Percentiles rank a stretch among this genome's conserved stretches.
These are phyloP conservation scores for Phaeotremella skinneri DNA, from an alignment of 768 basidiomycete genomes.

Conservation along the genomic window DNA sequence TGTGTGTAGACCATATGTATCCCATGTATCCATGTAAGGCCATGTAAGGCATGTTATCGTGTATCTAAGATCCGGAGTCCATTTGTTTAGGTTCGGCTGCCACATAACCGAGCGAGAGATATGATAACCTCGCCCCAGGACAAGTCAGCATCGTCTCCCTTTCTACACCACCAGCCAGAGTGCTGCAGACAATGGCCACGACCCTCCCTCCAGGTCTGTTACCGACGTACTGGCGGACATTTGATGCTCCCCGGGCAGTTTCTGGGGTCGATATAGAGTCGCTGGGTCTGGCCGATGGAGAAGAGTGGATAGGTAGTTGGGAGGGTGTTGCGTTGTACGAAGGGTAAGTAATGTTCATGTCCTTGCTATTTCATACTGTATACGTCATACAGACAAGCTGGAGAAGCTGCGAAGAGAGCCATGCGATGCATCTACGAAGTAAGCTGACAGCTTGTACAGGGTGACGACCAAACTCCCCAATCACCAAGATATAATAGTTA, in stretches of 20 bases:
- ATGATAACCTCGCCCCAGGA: background rate
- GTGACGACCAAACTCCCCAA: slow-evolving; percentile 78
- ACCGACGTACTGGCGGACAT: slow-evolving; percentile 15
- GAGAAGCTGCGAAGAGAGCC: background rate
- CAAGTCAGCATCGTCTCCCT: no score
- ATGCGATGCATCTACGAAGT: slow-evolving; percentile 6
- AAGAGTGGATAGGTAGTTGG: slow-evolving; percentile 69
- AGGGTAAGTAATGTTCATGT: slow-evolving; percentile 60
- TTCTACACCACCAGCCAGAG: no score
- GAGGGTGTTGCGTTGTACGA: slow-evolving; percentile 86
- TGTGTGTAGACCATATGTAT: no score
- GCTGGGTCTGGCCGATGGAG: slow-evolving; percentile 59
- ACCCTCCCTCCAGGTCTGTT: slow-evolving; percentile 11
- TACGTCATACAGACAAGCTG: slow-evolving; percentile 9
- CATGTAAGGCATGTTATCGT: no score
- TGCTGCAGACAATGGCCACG: background rate
- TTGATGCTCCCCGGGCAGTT: background rate
- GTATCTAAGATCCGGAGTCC: no score
- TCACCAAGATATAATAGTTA: slow-evolving; percentile 70
- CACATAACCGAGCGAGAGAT: background rate
- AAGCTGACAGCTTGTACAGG: no score
- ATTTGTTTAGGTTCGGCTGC: background rate
- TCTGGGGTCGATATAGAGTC: background rate
- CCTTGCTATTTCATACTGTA: background rate
- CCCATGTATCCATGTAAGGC: no score